phyloP scores from a whole-genome alignment of 2,329 filamentous ascomycete genomes.

The Chaetomium olivaceum region DNA sequence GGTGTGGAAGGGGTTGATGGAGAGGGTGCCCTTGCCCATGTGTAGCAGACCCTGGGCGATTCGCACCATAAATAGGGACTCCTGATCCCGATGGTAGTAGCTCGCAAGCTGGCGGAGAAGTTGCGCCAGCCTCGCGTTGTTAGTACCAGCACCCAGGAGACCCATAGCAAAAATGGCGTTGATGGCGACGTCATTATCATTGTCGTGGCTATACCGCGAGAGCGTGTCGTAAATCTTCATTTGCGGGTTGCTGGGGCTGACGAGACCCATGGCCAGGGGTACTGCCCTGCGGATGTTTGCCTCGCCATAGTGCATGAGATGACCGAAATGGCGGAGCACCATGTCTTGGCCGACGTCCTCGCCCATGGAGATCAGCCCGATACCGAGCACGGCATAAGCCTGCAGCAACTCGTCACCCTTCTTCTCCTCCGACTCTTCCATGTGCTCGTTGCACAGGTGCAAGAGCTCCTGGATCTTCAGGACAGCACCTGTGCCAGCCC shows the following conservation, averaged over 20 bases:
- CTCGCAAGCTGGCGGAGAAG: slow-evolving; percentile 90
- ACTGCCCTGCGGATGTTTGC: slow-evolving; percentile 96
- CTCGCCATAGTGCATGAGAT: slow-evolving; percentile 99
- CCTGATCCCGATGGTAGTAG: slow-evolving; percentile 97
- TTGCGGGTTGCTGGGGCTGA: slow-evolving; percentile 96
- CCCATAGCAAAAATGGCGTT: slow-evolving; percentile 99
- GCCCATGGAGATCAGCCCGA: slow-evolving; percentile 94
- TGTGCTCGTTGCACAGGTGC: slow-evolving; percentile 96
- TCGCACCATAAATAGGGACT: slow-evolving; percentile 97
- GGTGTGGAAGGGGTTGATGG: slow-evolving; percentile 98
- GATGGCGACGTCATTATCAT: slow-evolving; percentile 95
- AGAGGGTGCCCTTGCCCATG: slow-evolving; percentile 98
- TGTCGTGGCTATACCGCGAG: slow-evolving; percentile 97
- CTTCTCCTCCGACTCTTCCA: slow-evolving; percentile 92
- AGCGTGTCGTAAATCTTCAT: slow-evolving; percentile 99
- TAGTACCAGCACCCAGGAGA: slow-evolving; percentile 91
- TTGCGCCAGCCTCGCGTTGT: slow-evolving; percentile 95
- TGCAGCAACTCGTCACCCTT: slow-evolving; percentile 94
- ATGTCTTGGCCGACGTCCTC: slow-evolving; percentile 98
- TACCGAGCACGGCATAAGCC: slow-evolving; percentile 90
- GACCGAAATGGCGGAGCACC: slow-evolving; percentile 95
- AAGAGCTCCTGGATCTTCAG: slow-evolving; percentile 96
- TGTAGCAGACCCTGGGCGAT: slow-evolving; percentile 96
- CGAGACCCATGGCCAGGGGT: slow-evolving; percentile 91
- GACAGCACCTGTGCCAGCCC: slow-evolving; percentile 95